Base-by-base conservation (phyloP, 768 basidiomycete genomes). In the Trametes sanguinea region DNA sequence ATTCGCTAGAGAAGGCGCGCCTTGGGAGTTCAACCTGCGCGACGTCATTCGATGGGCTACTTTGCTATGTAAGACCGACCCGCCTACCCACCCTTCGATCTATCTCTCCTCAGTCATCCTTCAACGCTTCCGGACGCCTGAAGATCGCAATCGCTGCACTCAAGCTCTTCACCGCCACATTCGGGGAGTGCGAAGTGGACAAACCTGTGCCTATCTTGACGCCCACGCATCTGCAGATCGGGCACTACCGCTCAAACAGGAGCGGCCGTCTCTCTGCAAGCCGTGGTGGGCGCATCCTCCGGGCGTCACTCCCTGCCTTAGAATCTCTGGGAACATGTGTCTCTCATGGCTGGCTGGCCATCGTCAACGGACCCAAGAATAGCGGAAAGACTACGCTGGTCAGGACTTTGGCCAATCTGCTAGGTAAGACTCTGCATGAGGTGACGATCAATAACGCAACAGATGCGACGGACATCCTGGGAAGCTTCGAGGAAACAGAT, bases 21-120 rank as follows among this genome's bases (percentile, higher is more conserved):
- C 96, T 4, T 99, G 96, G 96, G 96, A 99, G 71, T 97, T 98
- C 79, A 99, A 99, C 72, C 80, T 99, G 33, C 90, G 96, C 13
- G 96, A 99, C 74, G 81, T 98, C 59, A 84, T 94, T 60, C 85
- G 97, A 47, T 97, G 97, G 95, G 85, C 89, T 37, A 79, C 80
- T 0, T 82, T 89, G 42, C 69, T 86, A 37, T 72, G 70, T 42
- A 72, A 55, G 57, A 72, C 30, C 66, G 76, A 42, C 51, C 60
- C 47, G 63, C 70, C 43, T 61, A 68, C 71, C 32, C 81, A 87
- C 70, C 89, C 94, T 3, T 76, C 77, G 17, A 82, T 87, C 37
- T 84, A 86, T 68, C 78, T 95, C 11, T 81, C 83, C 5, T 83
- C 83, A 42, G 76, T 95, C 45, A 98, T 98, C 75, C 77, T 95